A percentile compares a stretch with the other conserved stretches of the same genome.
Conservation (phyloP, 2,329 filamentous ascomycete species). For the Pyrenophora teres region DNA sequence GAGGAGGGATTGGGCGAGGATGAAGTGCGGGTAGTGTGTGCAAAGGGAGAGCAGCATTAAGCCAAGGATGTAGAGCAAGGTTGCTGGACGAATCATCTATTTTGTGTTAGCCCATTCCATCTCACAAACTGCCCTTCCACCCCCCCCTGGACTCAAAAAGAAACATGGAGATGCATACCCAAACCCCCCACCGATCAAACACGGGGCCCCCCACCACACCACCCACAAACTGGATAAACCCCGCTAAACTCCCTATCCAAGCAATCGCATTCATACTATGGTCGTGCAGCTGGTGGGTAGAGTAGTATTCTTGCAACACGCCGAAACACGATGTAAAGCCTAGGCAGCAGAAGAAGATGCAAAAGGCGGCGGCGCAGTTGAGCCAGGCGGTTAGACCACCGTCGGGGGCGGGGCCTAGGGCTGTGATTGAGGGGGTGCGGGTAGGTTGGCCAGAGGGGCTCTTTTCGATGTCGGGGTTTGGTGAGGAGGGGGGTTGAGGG, state of each 20-base stretch:
- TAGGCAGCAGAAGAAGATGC: constrained; percentile 41
- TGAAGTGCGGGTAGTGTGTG: constrained; percentile 55
- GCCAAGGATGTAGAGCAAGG: constrained; percentile 58
- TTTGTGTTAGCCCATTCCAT: no score
- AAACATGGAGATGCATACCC: no score
- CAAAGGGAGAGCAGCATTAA: constrained; percentile 64
- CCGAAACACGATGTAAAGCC: constrained; percentile 50
- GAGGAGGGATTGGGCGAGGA: constrained; percentile 57
- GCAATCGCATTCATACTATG: constrained; percentile 42
- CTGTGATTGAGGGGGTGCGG: constrained; percentile 15
- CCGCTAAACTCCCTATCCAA: constrained; percentile 51
- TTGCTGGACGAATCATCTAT: constrained; percentile 57
- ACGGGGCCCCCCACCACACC: constrained; percentile 64
- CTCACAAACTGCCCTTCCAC: constrained; percentile 17
- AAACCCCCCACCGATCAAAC: constrained; percentile 59
- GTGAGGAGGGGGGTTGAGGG: no score
- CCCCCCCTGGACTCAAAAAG: no score
- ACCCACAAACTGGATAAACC: constrained; percentile 55
- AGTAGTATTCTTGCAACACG: constrained; percentile 53
- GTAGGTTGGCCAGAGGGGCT: not conserved
- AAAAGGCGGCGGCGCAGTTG: constrained; percentile 40
- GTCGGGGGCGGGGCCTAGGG: constrained; percentile 27
- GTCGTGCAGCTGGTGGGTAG: constrained; percentile 44
- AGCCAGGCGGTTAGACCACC: constrained; percentile 42
- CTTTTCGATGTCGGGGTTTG: not conserved